phyloP scores from a whole-genome alignment of 2,329 filamentous ascomycete genomes.

The Colletotrichum viniferum region DNA sequence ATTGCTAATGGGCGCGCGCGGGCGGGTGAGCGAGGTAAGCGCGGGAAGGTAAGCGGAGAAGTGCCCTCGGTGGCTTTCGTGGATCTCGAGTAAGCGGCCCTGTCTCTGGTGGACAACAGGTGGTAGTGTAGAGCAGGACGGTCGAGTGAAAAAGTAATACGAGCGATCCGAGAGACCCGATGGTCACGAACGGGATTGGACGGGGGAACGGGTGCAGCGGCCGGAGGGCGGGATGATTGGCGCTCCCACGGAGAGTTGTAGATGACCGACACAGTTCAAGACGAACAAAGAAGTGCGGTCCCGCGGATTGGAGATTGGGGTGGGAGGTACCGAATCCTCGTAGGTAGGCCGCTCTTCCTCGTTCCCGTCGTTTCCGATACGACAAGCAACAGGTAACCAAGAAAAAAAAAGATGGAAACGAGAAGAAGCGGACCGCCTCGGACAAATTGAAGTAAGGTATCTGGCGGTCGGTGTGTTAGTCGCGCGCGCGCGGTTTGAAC shows the following conservation, averaged over 20 bases:
- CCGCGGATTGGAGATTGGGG: background rate
- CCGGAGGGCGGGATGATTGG: background rate
- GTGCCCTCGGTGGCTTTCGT: background rate
- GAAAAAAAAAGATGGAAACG: background rate
- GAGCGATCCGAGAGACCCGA: constrained; percentile 13
- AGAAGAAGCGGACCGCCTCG: background rate
- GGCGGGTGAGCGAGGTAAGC: background rate
- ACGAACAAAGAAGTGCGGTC: background rate
- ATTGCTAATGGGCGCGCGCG: background rate
- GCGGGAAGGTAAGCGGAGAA: constrained; percentile 4
- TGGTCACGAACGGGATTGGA: background rate
- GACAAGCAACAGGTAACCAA: background rate
- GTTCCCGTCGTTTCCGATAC: constrained; percentile 9
- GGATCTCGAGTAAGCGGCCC: background rate
- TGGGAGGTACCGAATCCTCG: background rate
- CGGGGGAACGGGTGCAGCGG: background rate
- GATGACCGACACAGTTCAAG: background rate
- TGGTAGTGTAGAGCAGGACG: background rate
- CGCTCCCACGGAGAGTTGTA: background rate
- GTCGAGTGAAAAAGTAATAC: constrained; percentile 3
- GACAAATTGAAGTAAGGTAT: background rate
- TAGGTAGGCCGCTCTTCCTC: background rate
- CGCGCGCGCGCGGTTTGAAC: background rate
- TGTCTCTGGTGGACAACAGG: background rate
- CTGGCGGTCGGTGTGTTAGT: background rate